Base-by-base conservation (phyloP, 2,329 filamentous ascomycete genomes). In the Xylariaceae sp. region DNA sequence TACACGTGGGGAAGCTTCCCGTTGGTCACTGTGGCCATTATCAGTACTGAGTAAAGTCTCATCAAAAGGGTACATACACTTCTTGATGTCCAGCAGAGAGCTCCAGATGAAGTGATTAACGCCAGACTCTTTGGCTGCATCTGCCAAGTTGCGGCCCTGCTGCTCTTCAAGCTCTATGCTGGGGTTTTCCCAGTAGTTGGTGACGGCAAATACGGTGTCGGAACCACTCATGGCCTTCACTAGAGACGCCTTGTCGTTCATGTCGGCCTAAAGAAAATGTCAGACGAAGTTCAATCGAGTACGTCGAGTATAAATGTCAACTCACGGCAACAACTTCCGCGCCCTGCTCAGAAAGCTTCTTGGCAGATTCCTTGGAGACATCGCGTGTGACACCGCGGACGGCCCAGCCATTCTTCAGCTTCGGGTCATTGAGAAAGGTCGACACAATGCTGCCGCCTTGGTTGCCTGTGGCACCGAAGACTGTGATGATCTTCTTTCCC, bases 381-480 rank as follows among this genome's bases (percentile, higher is more conserved):
- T 78, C 64, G 35, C 79, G 73, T 2, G 78, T 79, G 16, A 83
- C 65, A 35, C 66, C 79, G 22, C 78, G 74, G 30, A 83, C 63
- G 4, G 63, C 56, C 64, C 71, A 81, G 31, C 68, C 57, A 34
- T 66, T 61, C n/a, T 64, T 65, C 1, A 75, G 62, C 36, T 68
- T 61, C 0, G 71, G 42, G 35, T 66, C 61, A 29, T 51, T 52
- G 31, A 65, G 49, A 47, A 66, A 65, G 3, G 59, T 52, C 66
- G 62, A 18, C 38, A 77, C 71, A 34, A 82, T 67, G 8, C 74
- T 76, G 47, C 74, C 72, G 37, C 80, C 80, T 61, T 84, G 79
- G 44, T 74, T 71, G 43, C 79, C 77, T 15, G 78, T 82, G 33
- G 77, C 73, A 19, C 78, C 78, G 50, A 81, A 74, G 11, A 83